A percentile compares a stretch with the other conserved stretches of the same genome.
These are phyloP conservation scores for Herpotrichia juniperi DNA, from an alignment of 2,329 filamentous ascomycete species.

Conservation along the genomic window DNA sequence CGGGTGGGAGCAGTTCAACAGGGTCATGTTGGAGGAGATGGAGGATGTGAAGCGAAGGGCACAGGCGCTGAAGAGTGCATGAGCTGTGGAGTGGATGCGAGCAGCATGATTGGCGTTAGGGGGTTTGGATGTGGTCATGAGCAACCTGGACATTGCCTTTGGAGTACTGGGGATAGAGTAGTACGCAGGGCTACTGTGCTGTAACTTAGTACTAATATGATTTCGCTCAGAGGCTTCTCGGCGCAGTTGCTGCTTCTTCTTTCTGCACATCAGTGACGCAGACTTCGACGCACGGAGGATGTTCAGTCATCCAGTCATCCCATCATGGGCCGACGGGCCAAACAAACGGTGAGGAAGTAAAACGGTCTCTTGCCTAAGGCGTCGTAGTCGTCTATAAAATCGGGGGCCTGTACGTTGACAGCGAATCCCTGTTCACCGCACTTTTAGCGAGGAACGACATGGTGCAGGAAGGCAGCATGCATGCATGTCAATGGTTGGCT, in stretches of 20 bases:
- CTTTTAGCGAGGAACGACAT: conserved; percentile 17
- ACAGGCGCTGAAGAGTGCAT: conserved; percentile 9
- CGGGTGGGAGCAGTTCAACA: conserved; percentile 72
- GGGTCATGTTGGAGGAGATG: conserved; percentile 70
- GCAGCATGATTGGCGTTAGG: neutral
- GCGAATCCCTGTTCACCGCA: conserved; percentile 23
- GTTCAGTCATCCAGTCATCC: neutral
- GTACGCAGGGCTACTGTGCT: no score
- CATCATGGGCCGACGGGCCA: neutral
- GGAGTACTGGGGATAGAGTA: neutral
- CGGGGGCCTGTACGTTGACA: conserved; percentile 6
- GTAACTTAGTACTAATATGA: no score
- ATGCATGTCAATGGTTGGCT: no score
- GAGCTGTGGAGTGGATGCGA: neutral
- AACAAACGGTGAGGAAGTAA: conserved; percentile 11
- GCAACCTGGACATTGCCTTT: no score
- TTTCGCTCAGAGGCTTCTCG: no score
- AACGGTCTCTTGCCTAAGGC: conserved; percentile 5
- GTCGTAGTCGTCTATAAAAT: conserved; percentile 1
- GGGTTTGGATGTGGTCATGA: neutral
- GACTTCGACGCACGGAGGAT: neutral
- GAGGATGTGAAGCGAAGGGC: conserved; percentile 60
- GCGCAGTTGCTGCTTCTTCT: no score
- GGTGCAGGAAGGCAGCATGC: neutral
- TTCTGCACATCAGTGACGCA: neutral